These are phyloP conservation scores for Coffea eugenioides DNA, from an alignment of 257 asterid genomes.

Conservation along the genomic window DNA sequence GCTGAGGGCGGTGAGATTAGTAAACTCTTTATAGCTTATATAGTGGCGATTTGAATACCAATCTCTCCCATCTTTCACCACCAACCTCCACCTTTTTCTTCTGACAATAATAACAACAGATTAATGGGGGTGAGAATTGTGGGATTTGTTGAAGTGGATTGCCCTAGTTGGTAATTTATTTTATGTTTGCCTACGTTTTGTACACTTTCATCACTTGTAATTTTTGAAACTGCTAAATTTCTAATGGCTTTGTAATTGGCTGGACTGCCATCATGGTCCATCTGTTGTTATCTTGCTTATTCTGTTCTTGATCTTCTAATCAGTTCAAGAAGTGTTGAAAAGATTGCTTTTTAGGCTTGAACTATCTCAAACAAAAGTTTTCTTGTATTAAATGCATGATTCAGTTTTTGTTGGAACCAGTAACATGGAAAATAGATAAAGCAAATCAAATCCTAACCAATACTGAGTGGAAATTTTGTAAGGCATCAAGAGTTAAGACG, in stretches of 20 bases:
- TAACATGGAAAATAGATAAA: neutral
- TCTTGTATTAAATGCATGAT: neutral
- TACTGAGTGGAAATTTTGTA: neutral
- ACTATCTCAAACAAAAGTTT: neutral
- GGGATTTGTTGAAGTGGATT: neutral
- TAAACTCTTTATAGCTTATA: neutral
- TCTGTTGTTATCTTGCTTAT: neutral
- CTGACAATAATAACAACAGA: neutral
- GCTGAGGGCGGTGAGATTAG: constrained; percentile 78
- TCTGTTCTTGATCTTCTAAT: too few relatives aligned
- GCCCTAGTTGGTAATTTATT: neutral
- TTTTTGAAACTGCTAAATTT: neutral
- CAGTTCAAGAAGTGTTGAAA: neutral
- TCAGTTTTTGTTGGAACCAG: neutral
- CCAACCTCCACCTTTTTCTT: neutral
- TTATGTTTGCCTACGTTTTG: neutral
- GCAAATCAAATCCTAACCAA: neutral
- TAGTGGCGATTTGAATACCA: neutral
- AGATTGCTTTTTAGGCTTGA: neutral
- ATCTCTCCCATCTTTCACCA: neutral
- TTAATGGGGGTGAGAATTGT: neutral
- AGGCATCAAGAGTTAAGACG: neutral
- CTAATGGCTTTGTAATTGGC: neutral
- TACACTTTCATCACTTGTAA: neutral
- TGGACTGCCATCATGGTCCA: neutral